Conservation (phyloP, 2,329 filamentous ascomycete species). For the Penicillium sp. region DNA sequence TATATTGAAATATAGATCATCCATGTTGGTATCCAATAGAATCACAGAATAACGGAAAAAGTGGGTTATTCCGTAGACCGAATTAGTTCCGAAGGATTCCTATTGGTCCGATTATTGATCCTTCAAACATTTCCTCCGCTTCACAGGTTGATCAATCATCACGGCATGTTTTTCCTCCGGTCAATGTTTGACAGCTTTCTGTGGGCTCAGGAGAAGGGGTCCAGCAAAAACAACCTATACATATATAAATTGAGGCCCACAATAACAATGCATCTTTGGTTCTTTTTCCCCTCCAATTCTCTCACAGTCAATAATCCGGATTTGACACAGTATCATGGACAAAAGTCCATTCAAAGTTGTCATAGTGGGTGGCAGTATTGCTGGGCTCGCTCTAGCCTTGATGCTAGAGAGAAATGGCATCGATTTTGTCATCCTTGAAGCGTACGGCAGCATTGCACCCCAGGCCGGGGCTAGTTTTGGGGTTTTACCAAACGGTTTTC, state of each 20-base stretch:
- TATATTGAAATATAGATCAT: background rate
- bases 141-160: background rate
- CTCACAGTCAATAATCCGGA: background rate
- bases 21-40: background rate
- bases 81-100: background rate
- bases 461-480: conserved; percentile 50
- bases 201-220: background rate
- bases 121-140: background rate
- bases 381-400: conserved; percentile 47
- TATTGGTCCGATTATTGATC: conserved; percentile 6
- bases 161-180: background rate
- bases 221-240: background rate
- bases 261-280: background rate
- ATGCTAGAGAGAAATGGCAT: conserved; percentile 46
- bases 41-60: background rate
- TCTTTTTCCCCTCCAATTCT: background rate
- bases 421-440: conserved; percentile 48
- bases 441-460: conserved; percentile 42
- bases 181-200: background rate
- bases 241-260: background rate
- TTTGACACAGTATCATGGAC: background rate
- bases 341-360: conserved; percentile 32
- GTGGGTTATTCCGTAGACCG: background rate
- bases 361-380: conserved; percentile 49
- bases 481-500: conserved; percentile 43